These are phyloP conservation scores for Populus pruinosa DNA, from an alignment of 345 rosid species.

Conservation along the genomic window DNA sequence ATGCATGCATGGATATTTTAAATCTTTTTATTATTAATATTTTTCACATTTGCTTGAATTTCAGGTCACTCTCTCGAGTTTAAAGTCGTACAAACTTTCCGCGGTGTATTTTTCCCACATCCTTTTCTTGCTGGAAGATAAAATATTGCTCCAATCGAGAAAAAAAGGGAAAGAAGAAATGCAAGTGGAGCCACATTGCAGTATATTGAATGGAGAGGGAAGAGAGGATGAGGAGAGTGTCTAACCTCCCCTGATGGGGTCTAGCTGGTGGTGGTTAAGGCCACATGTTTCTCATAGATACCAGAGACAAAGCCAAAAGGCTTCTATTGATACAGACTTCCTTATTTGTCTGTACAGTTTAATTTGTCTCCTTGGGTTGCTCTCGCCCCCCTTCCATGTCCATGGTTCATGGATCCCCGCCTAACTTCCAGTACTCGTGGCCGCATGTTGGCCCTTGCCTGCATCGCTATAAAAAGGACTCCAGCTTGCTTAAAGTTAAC, in stretches of 20 bases:
- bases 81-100: no score
- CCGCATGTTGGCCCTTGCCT: slow-evolving; percentile 38
- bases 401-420: slow-evolving; percentile 29
- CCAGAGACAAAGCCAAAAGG: slow-evolving; percentile 31
- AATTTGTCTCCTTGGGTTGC: slow-evolving; percentile 41
- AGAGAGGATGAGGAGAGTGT: slow-evolving; percentile 5
- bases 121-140: no score
- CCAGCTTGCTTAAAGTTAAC: neutral
- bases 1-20: no score
- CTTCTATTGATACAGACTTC: slow-evolving; percentile 13
- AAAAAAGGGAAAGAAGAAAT: neutral
- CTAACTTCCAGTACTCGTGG: slow-evolving; percentile 32
- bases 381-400: slow-evolving; percentile 44
- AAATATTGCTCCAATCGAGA: no score
- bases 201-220: slow-evolving; percentile 10
- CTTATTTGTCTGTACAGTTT: slow-evolving; percentile 36
- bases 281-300: slow-evolving; percentile 54
- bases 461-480: slow-evolving; percentile 1
- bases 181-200: neutral
- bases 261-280: slow-evolving; percentile 34
- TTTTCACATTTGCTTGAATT: no score
- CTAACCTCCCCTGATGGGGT: slow-evolving; percentile 15
- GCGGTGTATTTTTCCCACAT: no score
- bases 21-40: no score
- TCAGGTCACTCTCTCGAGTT: no score